Evolutionary conservation across 1,139 yeast species (phyloP).

Genomic region (Hemisphaericaspora subhashii): DNA sequence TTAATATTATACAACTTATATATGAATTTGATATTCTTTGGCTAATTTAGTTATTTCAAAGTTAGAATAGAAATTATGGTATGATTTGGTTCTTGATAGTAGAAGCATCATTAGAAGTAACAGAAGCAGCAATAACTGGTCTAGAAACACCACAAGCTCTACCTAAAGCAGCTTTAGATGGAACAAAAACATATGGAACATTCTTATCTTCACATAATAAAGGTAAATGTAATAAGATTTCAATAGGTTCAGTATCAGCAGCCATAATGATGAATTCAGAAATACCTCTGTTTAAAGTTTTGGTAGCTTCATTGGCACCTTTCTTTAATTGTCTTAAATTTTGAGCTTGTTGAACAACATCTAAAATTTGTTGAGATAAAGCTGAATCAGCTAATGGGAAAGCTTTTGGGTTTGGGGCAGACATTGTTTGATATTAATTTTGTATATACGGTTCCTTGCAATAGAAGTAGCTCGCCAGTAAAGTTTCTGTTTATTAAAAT

Average conservation of each 20-base stretch:
- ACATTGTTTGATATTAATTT: conserved; percentile 34
- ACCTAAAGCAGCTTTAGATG: conserved; percentile 97
- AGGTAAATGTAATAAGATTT: conserved; percentile 96
- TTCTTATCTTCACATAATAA: conserved; percentile 98
- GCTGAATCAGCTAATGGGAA: conserved; percentile 98
- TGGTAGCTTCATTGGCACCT: conserved; percentile 99
- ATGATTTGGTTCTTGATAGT: conserved; percentile 96
- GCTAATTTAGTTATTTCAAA: too few species aligned
- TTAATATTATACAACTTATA: too few species aligned
- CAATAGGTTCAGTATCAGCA: conserved; percentile 99
- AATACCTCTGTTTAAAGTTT: conserved; percentile 99
- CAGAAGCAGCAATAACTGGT: conserved; percentile 98
- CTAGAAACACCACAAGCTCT: conserved; percentile 99
- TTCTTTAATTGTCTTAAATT: conserved; percentile 98
- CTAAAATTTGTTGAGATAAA: conserved; percentile 94
- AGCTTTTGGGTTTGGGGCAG: conserved; percentile 91
- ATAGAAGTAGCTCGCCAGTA: conserved; percentile 46
- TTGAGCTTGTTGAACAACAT: conserved; percentile 96
- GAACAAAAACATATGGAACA: conserved; percentile 98
- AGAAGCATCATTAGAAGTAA: conserved; percentile 97
- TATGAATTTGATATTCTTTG: too few species aligned
- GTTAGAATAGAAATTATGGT: too few species aligned
- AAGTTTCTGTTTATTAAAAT: conserved; percentile 2
- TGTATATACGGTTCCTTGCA: conserved; percentile 62
- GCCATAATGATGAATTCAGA: conserved; percentile 99